Conservation (phyloP, 73 alveolate species). For the Diophrys appendiculata region DNA sequence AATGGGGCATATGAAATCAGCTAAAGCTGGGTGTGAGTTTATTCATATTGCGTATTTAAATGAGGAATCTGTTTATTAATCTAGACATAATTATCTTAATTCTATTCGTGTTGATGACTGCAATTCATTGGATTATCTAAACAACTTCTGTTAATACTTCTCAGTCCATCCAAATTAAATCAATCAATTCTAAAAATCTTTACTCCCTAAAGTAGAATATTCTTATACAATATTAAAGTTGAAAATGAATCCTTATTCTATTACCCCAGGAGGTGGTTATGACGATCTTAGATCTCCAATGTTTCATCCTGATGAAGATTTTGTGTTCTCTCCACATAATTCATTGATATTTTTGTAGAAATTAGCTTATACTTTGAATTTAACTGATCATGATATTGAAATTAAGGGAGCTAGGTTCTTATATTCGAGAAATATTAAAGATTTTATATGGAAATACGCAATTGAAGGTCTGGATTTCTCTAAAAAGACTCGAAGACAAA, state of each 20-base stretch:
- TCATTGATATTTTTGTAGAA: background rate
- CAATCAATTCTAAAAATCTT: background rate
- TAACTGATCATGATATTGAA: background rate
- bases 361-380: background rate
- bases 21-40: no score
- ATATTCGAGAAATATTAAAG: background rate
- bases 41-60: no score
- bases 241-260: background rate
- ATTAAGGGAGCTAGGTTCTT: constrained; percentile 1
- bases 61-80: no score
- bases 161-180: background rate
- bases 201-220: background rate
- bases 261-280: background rate
- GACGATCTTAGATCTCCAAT: background rate
- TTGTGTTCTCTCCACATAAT: background rate
- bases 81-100: background rate
- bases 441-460: background rate
- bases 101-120: background rate
- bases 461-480: background rate
- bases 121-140: background rate
- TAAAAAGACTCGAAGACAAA: background rate
- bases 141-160: background rate
- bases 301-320: background rate
- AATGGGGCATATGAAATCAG: no score
- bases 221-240: background rate